Evolutionary conservation across 495 filamentous ascomycete species (phyloP).

Genomic region (Penicillium salamii): DNA sequence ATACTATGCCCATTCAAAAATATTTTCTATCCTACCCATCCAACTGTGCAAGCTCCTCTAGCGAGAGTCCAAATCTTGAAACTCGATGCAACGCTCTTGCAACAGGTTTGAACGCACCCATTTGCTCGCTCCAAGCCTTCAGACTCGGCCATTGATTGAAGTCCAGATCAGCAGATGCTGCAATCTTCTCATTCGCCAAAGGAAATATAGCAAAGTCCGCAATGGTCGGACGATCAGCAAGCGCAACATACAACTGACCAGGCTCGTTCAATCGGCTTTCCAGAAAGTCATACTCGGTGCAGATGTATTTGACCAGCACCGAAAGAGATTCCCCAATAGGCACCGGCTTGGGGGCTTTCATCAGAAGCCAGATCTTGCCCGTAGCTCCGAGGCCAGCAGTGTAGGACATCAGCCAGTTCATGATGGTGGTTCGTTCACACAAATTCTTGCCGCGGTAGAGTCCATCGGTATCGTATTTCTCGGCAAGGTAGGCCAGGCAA

Average conservation of each 20-base stretch:
- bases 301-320: not conserved
- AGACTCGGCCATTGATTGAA: not conserved
- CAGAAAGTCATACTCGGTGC: not conserved
- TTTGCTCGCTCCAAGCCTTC: not conserved
- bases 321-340: not conserved
- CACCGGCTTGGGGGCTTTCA: not conserved
- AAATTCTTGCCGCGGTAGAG: not conserved
- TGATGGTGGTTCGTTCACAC: not conserved
- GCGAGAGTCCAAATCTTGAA: not conserved
- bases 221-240: not conserved
- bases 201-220: not conserved
- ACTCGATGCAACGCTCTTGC: not conserved
- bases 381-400: not conserved
- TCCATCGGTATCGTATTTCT: not conserved
- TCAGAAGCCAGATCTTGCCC: not conserved
- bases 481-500: not conserved
- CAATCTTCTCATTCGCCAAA: not conserved
- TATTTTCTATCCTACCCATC: too few species aligned
- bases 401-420: not conserved
- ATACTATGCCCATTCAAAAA: too few species aligned
- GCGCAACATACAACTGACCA: not conserved
- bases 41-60: not conserved
- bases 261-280: not conserved
- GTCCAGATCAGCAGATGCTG: not conserved
- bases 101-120: not conserved